Conservation (phyloP, 148 eudicot species). For the Agrostemma githago region DNA sequence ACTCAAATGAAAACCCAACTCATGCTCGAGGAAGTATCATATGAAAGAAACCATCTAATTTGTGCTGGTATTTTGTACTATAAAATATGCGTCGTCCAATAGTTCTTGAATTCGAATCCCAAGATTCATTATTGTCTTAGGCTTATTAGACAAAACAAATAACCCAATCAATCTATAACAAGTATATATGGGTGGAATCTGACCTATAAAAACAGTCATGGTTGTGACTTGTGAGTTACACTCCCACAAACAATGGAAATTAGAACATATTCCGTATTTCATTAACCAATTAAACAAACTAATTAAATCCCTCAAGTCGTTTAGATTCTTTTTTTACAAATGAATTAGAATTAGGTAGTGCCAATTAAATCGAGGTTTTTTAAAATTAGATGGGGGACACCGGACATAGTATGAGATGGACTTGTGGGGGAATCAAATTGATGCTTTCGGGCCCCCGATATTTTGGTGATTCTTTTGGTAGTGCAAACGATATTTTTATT, state of each 20-base stretch:
- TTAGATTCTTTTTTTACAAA: background rate
- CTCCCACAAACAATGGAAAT: background rate
- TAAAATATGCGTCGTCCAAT: no score
- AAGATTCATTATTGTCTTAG: no score
- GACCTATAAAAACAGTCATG: background rate
- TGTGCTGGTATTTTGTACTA: no score
- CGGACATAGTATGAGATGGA: background rate
- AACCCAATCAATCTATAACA: no score
- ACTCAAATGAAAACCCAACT: no score
- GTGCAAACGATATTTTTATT: background rate
- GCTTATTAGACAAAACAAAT: no score
- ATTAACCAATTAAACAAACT: background rate
- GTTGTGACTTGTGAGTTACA: background rate
- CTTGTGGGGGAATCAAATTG: slow-evolving; percentile 14
- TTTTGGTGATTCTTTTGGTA: slow-evolving; percentile 14
- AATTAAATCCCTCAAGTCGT: background rate
- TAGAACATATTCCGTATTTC: background rate
- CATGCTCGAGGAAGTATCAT: no score
- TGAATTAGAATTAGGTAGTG: background rate
- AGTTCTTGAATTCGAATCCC: no score
- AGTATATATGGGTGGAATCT: background rate
- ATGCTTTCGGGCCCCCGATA: slow-evolving; percentile 17
- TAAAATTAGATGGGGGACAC: slow-evolving; percentile 16
- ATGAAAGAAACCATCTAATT: no score
- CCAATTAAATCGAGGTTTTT: background rate